Conservation (phyloP, 2,329 filamentous ascomycete genomes). For the Fusarium udum region DNA sequence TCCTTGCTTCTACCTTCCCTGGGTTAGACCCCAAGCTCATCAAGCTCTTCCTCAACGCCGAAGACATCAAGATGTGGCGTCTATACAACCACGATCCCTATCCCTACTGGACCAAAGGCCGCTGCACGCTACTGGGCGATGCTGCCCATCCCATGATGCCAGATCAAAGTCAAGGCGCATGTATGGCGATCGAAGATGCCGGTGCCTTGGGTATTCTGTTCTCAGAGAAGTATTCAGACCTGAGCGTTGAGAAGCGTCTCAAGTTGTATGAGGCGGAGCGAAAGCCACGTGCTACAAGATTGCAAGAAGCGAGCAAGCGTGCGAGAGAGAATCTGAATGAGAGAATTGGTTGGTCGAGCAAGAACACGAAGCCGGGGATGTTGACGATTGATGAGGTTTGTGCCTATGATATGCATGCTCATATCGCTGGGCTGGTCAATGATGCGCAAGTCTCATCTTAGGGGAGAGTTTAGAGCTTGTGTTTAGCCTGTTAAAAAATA, state of each 20-base stretch:
- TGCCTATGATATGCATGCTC: conserved; percentile 53
- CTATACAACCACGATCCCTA: conserved; percentile 55
- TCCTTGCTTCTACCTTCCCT: conserved; percentile 66
- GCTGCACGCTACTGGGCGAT: conserved; percentile 16
- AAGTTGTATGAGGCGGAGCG: conserved; percentile 8
- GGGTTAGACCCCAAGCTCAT: conserved; percentile 65
- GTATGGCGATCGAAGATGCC: conserved; percentile 12
- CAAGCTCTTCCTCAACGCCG: conserved; percentile 64
- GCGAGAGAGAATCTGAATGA: conserved; percentile 20
- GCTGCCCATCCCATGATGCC: conserved; percentile 29
- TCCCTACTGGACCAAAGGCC: conserved; percentile 19
- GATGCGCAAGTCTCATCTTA: neutral
- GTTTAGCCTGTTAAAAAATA: neutral
- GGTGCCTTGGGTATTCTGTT: neutral
- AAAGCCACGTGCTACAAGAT: conserved; percentile 5
- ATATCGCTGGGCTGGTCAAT: conserved; percentile 26
- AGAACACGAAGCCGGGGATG: conserved; percentile 62
- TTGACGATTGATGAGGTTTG: conserved; percentile 73
- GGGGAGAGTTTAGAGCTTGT: no score
- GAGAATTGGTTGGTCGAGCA: conserved; percentile 20
- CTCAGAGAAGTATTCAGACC: neutral
- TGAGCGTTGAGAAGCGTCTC: conserved; percentile 1
- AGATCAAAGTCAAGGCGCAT: conserved; percentile 15
- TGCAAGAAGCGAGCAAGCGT: conserved; percentile 16
- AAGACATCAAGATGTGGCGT: conserved; percentile 69